These are phyloP conservation scores for Phylloporus sp. DNA, from an alignment of 768 basidiomycete species.

Conservation along the genomic window DNA sequence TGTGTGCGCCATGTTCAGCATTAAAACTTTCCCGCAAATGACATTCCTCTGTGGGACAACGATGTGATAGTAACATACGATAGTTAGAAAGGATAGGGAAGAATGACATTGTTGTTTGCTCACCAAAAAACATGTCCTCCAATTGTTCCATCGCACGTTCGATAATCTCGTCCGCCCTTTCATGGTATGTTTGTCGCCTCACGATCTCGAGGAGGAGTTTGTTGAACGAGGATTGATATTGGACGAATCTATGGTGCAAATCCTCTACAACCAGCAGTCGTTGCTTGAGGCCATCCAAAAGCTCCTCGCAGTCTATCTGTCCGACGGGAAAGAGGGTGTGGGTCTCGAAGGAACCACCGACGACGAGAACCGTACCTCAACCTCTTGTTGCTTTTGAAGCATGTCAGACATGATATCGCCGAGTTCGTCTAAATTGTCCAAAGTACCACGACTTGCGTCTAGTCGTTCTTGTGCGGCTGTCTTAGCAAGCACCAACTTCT, in stretches of 20 bases:
- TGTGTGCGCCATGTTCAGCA: constrained; percentile 62
- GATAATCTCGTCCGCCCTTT: constrained; percentile 62
- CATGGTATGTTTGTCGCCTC: constrained; percentile 62
- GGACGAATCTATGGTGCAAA: constrained; percentile 61
- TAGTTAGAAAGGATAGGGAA: background rate
- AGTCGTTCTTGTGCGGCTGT: constrained; percentile 44
- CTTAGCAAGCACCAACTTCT: constrained; percentile 45
- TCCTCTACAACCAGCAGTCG: constrained; percentile 61
- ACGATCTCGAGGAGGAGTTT: constrained; percentile 72
- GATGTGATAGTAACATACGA: background rate
- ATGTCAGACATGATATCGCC: constrained; percentile 79
- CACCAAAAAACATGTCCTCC: constrained; percentile 64
- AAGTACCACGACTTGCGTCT: constrained; percentile 42
- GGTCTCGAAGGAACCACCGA: background rate
- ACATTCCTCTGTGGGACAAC: constrained; percentile 54
- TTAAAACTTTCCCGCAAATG: constrained; percentile 65
- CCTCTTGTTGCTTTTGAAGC: constrained; percentile 61
- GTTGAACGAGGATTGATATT: constrained; percentile 70
- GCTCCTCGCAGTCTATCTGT: constrained; percentile 51
- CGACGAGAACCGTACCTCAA: constrained; percentile 49
- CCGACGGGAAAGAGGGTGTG: background rate
- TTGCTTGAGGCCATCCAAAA: constrained; percentile 53
- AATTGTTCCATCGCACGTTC: constrained; percentile 63
- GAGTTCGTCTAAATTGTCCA: constrained; percentile 71
- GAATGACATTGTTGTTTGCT: constrained; percentile 1